phyloP scores from a whole-genome alignment of 805 yeast species.

The Candida krabiensis region DNA sequence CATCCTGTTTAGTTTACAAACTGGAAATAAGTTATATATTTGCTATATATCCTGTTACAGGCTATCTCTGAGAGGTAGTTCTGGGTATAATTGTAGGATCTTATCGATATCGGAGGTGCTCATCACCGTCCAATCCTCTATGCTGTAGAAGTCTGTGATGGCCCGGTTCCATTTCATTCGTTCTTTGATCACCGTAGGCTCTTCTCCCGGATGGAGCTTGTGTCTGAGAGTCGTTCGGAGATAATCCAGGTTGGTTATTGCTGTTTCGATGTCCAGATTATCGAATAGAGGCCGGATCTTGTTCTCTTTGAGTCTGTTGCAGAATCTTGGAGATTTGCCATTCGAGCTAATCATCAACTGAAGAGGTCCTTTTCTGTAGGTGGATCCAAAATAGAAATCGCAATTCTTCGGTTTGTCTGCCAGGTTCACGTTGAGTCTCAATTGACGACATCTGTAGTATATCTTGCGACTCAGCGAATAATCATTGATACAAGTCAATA shows the following conservation, averaged over 20 bases:
- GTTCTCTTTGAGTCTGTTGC: slow-evolving; percentile 58
- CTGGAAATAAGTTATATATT: no score
- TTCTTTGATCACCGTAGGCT: slow-evolving; percentile 46
- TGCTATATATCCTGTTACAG: no score
- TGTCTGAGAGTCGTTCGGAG: slow-evolving; percentile 51
- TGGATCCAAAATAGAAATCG: slow-evolving; percentile 84
- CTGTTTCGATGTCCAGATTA: slow-evolving; percentile 45
- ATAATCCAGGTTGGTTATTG: slow-evolving; percentile 59
- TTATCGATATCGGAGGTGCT: slow-evolving; percentile 35
- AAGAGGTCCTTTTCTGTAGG: slow-evolving; percentile 67
- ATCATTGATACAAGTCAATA: slow-evolving; percentile 74
- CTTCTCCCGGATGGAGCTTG: slow-evolving; percentile 44
- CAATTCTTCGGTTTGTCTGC: slow-evolving; percentile 85
- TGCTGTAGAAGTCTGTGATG: slow-evolving; percentile 59
- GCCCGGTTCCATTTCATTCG: slow-evolving; percentile 73
- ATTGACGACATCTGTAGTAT: slow-evolving; percentile 46
- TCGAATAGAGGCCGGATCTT: slow-evolving; percentile 46
- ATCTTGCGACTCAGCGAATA: slow-evolving; percentile 57
- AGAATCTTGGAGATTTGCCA: slow-evolving; percentile 78
- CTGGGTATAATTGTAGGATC: slow-evolving; percentile 51
- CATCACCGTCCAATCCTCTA: slow-evolving; percentile 59
- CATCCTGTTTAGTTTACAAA: no score
- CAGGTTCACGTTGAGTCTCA: slow-evolving; percentile 65
- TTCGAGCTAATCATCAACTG: slow-evolving; percentile 83
- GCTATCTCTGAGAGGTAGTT: no score